These are phyloP conservation scores for Penicillium pancosmium DNA, from an alignment of 495 filamentous ascomycete species.

Conservation along the genomic window DNA sequence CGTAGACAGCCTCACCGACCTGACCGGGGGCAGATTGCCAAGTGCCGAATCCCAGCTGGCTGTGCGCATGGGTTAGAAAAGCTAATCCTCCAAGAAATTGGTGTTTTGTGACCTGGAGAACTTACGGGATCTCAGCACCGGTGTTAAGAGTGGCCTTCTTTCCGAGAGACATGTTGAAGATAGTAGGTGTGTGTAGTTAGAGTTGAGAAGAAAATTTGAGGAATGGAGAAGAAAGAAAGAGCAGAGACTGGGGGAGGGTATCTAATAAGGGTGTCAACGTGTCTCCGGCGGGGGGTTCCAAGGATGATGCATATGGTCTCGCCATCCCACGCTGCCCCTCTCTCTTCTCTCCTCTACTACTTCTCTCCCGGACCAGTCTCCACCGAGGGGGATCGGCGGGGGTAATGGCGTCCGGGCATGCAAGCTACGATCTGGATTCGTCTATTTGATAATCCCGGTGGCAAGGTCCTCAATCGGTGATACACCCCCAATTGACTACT, in stretches of 20 bases:
- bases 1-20: conserved; percentile 56
- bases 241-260: conserved; percentile 3
- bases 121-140: conserved; percentile 48
- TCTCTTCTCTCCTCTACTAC: conserved; percentile 1
- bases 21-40: conserved; percentile 58
- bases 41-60: conserved; percentile 57
- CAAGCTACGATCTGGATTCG: conserved; percentile 2
- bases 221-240: conserved; percentile 5
- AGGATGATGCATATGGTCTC: conserved; percentile 6
- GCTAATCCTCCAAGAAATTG: not conserved
- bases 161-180: conserved; percentile 48
- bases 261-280: conserved; percentile 17
- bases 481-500: not conserved
- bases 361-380: conserved; percentile 24
- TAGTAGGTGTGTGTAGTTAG: not conserved
- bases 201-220: conserved; percentile 7
- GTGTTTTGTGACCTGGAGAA: conserved; percentile 3
- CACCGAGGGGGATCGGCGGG: conserved; percentile 22
- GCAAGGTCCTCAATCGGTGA: not conserved
- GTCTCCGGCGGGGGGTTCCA: conserved; percentile 16
- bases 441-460: not conserved
- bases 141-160: conserved; percentile 49
- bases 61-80: conserved; percentile 17
- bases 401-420: not conserved
- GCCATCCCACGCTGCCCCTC: conserved; percentile 21